Evolutionary conservation across 768 basidiomycete genomes (phyloP), one percentile per base, ranked within the genome.

Genomic region (Lentinula boryana): DNA sequence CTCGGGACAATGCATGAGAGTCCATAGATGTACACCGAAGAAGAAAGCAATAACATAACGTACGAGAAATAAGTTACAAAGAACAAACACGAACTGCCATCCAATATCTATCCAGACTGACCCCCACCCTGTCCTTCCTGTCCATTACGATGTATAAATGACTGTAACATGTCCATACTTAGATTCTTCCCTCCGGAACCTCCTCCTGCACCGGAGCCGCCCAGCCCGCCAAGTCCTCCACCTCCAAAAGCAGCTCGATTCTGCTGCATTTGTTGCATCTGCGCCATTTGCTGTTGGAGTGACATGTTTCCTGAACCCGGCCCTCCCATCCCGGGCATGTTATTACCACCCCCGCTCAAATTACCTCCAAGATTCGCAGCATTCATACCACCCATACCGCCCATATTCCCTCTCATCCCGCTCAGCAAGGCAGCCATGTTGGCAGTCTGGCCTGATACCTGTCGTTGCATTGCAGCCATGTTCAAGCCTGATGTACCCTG

Each of bases 351-450:
- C 13, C 49, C 49, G 12, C 1, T 32, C 32, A 40, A 16, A 55
- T 18, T 21, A 27, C 27, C 27, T 23, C 55, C 55, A 15, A 33
- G 2, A 33, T 51, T 51, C 13, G 13, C 50, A 21, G 50, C 33
- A 35, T 51, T 51, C 50, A 31, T n/a, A 23, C 55, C 55, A 43
- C 55, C 55, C 55, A 56, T 56, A 8, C 55, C 55, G 9, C 55
- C 55, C 38, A 56, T 36, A 32, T 40, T 41, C 3, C 55, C 55
- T 23, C 38, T 27, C 55, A 56, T 56, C 23, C 38, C 55, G 31
- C 21, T 43, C 5, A 56, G 5, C 27, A 56, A 56, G 3, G 36
- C 23, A 27, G 55, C 55, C 13, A 56, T 56, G n/a, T 56, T 54
- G 10, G 53, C 33, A 23, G 3, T 10, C 40, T 56, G 55, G 1